Percentiles rank a stretch among this genome's conserved stretches.
Evolutionary conservation across 129 eudicot genomes (phyloP).

Genomic region (Chrysanthemum makinoi): DNA sequence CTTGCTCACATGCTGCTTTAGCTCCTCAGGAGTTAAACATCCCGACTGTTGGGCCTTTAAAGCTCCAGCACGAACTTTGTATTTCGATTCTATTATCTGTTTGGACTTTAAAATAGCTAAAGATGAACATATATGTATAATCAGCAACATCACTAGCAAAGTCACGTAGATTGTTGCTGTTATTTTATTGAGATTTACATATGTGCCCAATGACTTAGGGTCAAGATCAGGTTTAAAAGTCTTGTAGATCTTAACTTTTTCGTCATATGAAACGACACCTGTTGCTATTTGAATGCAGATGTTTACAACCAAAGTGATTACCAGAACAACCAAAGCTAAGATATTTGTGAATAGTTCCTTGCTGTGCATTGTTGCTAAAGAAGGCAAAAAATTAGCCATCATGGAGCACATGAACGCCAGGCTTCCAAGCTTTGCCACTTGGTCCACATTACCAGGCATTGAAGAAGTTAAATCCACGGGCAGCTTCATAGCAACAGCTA

Average conservation of each 20-base stretch:
- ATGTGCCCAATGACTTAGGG: no score
- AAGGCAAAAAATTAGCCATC: conserved; percentile 35
- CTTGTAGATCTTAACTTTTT: not conserved
- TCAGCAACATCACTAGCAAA: no score
- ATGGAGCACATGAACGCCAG: conserved; percentile 21
- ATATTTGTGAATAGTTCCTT: conserved; percentile 27
- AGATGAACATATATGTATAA: conserved; percentile 13
- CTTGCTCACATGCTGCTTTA: conserved; percentile 13
- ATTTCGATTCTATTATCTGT: conserved; percentile 10
- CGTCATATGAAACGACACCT: not conserved
- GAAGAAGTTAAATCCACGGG: conserved; percentile 19
- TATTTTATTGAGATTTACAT: no score
- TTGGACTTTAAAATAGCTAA: conserved; percentile 12
- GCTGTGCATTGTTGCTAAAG: conserved; percentile 30
- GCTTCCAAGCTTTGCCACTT: conserved; percentile 32
- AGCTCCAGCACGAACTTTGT: not conserved
- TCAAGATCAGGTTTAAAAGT: no score
- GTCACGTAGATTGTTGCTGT: no score
- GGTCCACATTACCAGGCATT: conserved; percentile 30
- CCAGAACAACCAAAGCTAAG: conserved; percentile 27
- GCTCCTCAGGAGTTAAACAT: conserved; percentile 7
- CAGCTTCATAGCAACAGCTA: conserved; percentile 32
- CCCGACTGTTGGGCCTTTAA: not conserved
- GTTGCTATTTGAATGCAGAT: conserved; percentile 22
- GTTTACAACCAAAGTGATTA: conserved; percentile 36